Base-by-base conservation (phyloP, 352 stramenopile genomes). In the Globisporangium uncinulatum region DNA sequence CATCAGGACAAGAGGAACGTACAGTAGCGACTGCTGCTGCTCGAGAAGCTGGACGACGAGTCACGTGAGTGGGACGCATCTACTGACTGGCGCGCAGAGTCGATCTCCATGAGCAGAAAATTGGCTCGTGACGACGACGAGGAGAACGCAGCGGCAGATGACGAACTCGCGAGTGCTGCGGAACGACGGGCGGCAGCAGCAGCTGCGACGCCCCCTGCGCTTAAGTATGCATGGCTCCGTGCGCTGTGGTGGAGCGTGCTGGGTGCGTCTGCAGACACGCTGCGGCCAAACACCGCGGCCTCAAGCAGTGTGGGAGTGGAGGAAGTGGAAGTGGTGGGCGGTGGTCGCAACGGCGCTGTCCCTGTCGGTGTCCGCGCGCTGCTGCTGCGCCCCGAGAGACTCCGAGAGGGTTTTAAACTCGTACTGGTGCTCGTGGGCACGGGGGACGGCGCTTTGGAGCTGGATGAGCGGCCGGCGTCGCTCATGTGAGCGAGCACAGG, bases 51-150 rank as follows among this genome's bases (percentile, higher is more conserved):
- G 9, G 34, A 51, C 3, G 62, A 61, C n/a, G 62, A 66, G 29
- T 86, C 61, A 10, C 56, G 60, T 65, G 46, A 29, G 24, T 29
- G 66, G 66, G 51, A 73, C 56, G 50, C 41, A 45, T 79, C 69
- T 21, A 79, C 59, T 2, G 73, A 75, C 59, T 69, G 68, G 17
- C 71, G 63, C 6, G 73, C 65, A 31, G 71, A 49, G 50, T 83
- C 73, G 17, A 83, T 75, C 39, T 83, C 75, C 63, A 73, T 78
- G 73, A 82, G 78, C 4, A 83, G 53, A 41, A 81, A 73, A 54
- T 66, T 83, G 6, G 71, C 41, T 3, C 41, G 41, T n/a, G 41
- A 46, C 41, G 41, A 46, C 41, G 41, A 46, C 41, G 41, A 46
- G 15, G 41, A 46, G 15, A 46, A 46, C 41, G 17, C 41, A 67